These are phyloP conservation scores for Marvania coccoides DNA, from an alignment of 139 green algal genomes.

Conservation along the genomic window DNA sequence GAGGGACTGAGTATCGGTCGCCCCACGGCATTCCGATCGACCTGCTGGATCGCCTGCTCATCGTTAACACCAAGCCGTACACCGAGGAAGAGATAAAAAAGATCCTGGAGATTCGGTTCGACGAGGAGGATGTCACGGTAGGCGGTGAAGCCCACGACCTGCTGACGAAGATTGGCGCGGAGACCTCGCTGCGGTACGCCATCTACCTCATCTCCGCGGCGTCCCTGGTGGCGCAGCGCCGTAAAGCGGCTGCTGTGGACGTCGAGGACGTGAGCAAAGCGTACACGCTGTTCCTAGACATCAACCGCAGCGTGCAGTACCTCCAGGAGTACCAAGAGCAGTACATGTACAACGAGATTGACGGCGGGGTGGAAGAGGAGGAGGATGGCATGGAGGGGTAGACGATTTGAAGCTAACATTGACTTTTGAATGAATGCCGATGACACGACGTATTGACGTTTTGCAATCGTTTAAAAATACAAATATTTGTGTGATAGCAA, in stretches of 20 bases:
- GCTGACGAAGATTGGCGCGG: slow-evolving; percentile 91
- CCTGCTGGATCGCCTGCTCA: slow-evolving; percentile 96
- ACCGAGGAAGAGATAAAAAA: slow-evolving; percentile 83
- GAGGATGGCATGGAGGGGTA: neutral
- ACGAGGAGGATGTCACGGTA: slow-evolving; percentile 75
- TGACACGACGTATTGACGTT: neutral
- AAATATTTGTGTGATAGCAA: neutral
- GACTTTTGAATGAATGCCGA: neutral
- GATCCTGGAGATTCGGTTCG: slow-evolving; percentile 84
- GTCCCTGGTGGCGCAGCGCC: slow-evolving; percentile 66
- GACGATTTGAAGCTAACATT: neutral
- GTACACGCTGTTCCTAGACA: slow-evolving; percentile 96
- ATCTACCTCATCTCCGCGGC: slow-evolving; percentile 95
- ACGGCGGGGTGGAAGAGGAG: slow-evolving; percentile 4
- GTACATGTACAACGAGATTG: slow-evolving; percentile 98
- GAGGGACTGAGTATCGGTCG: slow-evolving; percentile 87
- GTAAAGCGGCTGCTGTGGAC: slow-evolving; percentile 81
- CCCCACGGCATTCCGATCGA: slow-evolving; percentile 98
- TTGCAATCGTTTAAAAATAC: neutral
- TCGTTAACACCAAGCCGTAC: slow-evolving; percentile 95
- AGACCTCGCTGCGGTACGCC: slow-evolving; percentile 93
- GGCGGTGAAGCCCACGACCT: slow-evolving; percentile 86
- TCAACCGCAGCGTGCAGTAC: slow-evolving; percentile 73
- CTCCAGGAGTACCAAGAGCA: slow-evolving; percentile 92
- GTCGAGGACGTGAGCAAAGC: slow-evolving; percentile 89